Evolutionary conservation across 2,329 filamentous ascomycete species (phyloP).

Genomic region (Podosphaera fusca): DNA sequence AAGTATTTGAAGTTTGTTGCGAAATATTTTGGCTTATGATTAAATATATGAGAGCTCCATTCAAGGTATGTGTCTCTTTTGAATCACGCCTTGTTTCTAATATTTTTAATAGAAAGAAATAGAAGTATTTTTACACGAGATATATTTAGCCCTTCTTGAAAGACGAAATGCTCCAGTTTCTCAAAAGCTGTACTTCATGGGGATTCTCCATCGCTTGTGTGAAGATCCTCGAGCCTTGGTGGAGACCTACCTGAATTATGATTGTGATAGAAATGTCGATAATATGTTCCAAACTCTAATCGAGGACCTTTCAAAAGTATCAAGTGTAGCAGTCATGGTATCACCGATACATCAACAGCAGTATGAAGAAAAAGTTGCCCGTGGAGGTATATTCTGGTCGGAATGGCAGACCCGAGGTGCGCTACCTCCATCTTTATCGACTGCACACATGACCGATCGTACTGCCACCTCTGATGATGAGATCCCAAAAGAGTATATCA

Average conservation of each 20-base stretch:
- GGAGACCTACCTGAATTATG: slow-evolving; percentile 93
- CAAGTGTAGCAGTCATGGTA: slow-evolving; percentile 54
- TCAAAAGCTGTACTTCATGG: slow-evolving; percentile 83
- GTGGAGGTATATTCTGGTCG: slow-evolving; percentile 25
- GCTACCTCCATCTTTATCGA: slow-evolving; percentile 62
- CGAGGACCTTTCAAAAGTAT: slow-evolving; percentile 76
- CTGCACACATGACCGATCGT: slow-evolving; percentile 19
- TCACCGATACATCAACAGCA: slow-evolving; percentile 59
- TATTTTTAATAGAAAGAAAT: slow-evolving; percentile 52
- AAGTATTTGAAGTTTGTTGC: slow-evolving; percentile 83
- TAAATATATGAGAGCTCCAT: slow-evolving; percentile 73
- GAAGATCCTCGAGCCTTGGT: slow-evolving; percentile 73
- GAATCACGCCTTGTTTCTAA: slow-evolving; percentile 1
- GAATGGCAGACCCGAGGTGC: slow-evolving; percentile 81
- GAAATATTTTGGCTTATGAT: slow-evolving; percentile 98
- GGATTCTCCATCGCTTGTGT: slow-evolving; percentile 61
- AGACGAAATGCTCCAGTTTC: slow-evolving; percentile 66
- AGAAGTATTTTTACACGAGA: slow-evolving; percentile 92
- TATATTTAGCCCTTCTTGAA: slow-evolving; percentile 80
- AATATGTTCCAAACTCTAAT: slow-evolving; percentile 94
- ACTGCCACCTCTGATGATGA: slow-evolving; percentile 38
- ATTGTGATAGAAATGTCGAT: slow-evolving; percentile 84
- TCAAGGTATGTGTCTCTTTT: slow-evolving; percentile 41
- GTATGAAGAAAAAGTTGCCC: slow-evolving; percentile 54
- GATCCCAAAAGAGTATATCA: slow-evolving; percentile 68